These are phyloP conservation scores for Chlamydomonas sp. DNA, from an alignment of 139 green algal genomes.

Conservation along the genomic window DNA sequence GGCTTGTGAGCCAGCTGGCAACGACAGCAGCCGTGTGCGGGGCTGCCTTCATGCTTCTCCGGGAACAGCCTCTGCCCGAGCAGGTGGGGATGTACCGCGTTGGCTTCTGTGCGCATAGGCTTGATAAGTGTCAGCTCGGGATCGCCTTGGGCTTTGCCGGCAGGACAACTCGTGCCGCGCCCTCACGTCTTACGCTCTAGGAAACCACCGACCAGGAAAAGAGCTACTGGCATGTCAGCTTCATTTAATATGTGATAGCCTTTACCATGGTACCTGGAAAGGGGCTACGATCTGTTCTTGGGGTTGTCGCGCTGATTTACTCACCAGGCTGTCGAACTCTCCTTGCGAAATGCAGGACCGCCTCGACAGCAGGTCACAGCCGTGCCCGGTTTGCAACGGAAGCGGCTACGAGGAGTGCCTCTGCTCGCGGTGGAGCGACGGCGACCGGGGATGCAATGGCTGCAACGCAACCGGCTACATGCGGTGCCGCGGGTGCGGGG, in stretches of 20 bases:
- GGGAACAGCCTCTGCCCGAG: not conserved
- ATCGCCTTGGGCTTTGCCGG: not conserved
- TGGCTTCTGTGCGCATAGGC: not conserved
- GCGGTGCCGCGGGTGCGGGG: constrained; percentile 54
- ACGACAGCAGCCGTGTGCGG: constrained; percentile 9
- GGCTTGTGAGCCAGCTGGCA: constrained; percentile 7
- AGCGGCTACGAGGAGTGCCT: constrained; percentile 38
- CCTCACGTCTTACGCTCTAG: too few relatives aligned
- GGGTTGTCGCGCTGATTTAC: not conserved
- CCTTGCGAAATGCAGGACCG: not conserved
- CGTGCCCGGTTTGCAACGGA: constrained; percentile 36
- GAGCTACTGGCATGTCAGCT: too few relatives aligned
- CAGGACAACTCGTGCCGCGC: too few relatives aligned
- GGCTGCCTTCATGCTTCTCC: constrained; percentile 21
- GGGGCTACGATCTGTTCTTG: too few relatives aligned
- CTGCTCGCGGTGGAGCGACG: constrained; percentile 53
- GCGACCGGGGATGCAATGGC: constrained; percentile 52
- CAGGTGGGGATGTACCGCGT: not conserved
- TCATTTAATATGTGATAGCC: too few relatives aligned
- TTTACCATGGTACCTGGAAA: too few relatives aligned
- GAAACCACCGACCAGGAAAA: too few relatives aligned
- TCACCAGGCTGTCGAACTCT: not conserved
- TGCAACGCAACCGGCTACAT: constrained; percentile 58
- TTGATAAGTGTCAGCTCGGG: not conserved
- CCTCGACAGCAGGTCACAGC: constrained; percentile 18